Percentiles rank a stretch among this genome's conserved stretches.
Evolutionary conservation across 192 early-diverging fungal species (phyloP).

Genomic region (Podila minutissima): DNA sequence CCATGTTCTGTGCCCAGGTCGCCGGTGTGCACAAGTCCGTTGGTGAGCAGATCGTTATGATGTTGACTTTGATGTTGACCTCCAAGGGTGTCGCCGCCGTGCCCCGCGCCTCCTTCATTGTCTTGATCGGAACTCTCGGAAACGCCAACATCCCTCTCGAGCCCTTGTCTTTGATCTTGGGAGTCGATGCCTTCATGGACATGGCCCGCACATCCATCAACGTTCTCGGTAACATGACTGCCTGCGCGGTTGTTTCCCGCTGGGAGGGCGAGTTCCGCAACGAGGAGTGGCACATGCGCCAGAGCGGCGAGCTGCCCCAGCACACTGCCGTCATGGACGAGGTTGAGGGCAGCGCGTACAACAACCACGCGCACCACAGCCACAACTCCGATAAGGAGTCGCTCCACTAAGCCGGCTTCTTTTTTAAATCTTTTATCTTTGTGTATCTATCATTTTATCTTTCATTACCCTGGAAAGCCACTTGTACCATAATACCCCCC

Average conservation of each 20-base stretch:
- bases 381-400: constrained; percentile 20
- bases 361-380: neutral
- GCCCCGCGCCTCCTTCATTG: constrained; percentile 68
- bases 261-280: constrained; percentile 76
- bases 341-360: constrained; percentile 25
- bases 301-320: constrained; percentile 11
- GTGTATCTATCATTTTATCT: neutral
- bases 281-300: constrained; percentile 47
- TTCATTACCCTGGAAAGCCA: neutral
- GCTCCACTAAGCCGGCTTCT: constrained; percentile 1
- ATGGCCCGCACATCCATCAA: constrained; percentile 79
- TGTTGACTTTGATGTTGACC: constrained; percentile 74
- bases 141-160: constrained; percentile 67
- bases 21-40: constrained; percentile 58
- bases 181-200: constrained; percentile 82
- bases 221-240: constrained; percentile 77
- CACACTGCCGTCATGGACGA: constrained; percentile 27
- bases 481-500: too few species aligned
- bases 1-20: constrained; percentile 77
- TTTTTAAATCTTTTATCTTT: neutral
- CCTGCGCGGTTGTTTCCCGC: constrained; percentile 68
- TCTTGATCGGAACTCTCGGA: constrained; percentile 62
- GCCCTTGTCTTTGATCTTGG: constrained; percentile 70
- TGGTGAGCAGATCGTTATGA: constrained; percentile 69
- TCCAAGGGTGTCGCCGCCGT: constrained; percentile 75